Base-by-base conservation (phyloP, 805 yeast species). In the Hemisphaericaspora nanyangensis region DNA sequence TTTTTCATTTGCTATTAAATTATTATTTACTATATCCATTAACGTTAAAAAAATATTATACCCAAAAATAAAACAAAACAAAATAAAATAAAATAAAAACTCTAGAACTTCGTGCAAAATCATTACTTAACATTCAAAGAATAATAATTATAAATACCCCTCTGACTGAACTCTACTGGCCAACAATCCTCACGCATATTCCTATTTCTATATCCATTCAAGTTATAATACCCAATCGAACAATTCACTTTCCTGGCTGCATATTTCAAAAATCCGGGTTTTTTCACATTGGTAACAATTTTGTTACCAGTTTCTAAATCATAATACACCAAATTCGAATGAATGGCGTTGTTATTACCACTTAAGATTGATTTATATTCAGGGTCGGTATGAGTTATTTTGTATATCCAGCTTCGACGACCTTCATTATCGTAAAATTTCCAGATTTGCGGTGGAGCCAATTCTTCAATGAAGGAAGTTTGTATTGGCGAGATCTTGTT, bases 401-500 rank as follows among this genome's bases (percentile, higher is more conserved):
- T 77, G 58, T 79, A 82, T 13, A 88, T 57, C 95, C 96, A 88
- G 10, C 86, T 81, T 44, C 96, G 70, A 44, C 95, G 70, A 4
- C 95, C 95, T 48, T 78, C 80, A 40, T 76, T 72, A 48, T 76
- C 80, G 52, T 65, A 74, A 40, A 68, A 65, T 49, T 69, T 74
- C 82, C 82, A 77, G 1, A 64, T 52, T 38, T 55, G 58, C 7
- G 70, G 65, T 10, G 55, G 48, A 15, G 40, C 45, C 7, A 47
- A 42, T n/a, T 55, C 52, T 33, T 53, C 51, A 27, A 56, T 45
- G 45, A 59, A 62, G 5, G 64, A 58, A 4, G 58, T 56, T 31
- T 55, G 64, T 5, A 54, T 46, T 3, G 62, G 61, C 22, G 51
- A 54, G 5, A 64, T 46, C 34, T 61, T 56, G 35, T 63, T 41